These are phyloP conservation scores for Carallia brachiata DNA, from an alignment of 345 rosid genomes.

Conservation along the genomic window DNA sequence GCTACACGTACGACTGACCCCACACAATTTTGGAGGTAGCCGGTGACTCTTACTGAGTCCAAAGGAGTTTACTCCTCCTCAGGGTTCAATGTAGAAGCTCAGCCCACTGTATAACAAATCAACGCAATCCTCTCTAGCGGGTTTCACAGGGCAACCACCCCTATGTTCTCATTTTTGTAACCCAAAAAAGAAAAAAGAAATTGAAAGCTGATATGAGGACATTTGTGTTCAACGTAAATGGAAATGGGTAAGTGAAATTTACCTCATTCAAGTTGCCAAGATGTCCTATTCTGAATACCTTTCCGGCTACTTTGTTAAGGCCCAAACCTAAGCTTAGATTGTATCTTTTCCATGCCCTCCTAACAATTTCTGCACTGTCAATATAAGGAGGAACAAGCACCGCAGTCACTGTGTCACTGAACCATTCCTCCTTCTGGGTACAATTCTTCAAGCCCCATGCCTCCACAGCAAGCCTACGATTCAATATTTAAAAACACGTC, in stretches of 20 bases:
- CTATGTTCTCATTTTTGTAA: no score
- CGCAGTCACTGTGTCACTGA: slow-evolving; percentile 96
- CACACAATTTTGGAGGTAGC: no score
- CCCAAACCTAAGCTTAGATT: slow-evolving; percentile 96
- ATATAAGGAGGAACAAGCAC: slow-evolving; percentile 82
- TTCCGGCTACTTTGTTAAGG: slow-evolving; percentile 96
- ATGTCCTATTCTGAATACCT: slow-evolving; percentile 97
- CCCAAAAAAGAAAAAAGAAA: no score
- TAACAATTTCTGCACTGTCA: slow-evolving; percentile 79
- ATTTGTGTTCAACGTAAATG: not conserved
- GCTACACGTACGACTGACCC: no score
- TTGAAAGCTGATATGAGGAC: not conserved
- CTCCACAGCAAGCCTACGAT: slow-evolving; percentile 88
- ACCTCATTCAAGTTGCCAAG: slow-evolving; percentile 95
- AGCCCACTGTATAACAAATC: no score
- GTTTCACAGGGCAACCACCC: no score
- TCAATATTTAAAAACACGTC: not conserved
- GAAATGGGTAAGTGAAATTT: slow-evolving; percentile 13
- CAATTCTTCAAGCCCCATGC: slow-evolving; percentile 99
- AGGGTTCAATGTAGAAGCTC: no score
- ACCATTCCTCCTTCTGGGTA: slow-evolving; percentile 96
- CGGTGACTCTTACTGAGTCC: no score
- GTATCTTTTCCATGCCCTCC: slow-evolving; percentile 88
- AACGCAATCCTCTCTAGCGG: no score
- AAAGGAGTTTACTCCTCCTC: no score